Conservation (phyloP, 2,329 filamentous ascomycete species). For the Coniochaeta sp. region DNA sequence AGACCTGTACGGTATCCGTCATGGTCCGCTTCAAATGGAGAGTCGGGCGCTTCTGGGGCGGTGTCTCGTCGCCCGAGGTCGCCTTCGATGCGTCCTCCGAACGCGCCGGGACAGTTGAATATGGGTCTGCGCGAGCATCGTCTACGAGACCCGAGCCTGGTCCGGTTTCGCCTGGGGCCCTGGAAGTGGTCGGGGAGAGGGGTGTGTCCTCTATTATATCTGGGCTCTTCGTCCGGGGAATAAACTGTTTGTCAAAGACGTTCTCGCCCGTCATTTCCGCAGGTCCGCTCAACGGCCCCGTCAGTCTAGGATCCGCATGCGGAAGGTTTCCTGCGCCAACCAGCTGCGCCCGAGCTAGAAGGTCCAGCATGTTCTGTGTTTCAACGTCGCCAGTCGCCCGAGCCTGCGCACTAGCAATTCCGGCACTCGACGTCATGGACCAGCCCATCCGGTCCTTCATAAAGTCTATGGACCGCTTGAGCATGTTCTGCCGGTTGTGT, state of each 20-base stretch:
- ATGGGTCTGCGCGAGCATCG: not conserved
- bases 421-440: conserved; percentile 62
- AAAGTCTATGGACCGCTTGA: conserved; percentile 92
- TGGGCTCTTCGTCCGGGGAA: conserved; percentile 44
- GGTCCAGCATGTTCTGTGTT: conserved; percentile 82
- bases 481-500: conserved; percentile 83
- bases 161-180: conserved; percentile 7
- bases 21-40: conserved; percentile 73
- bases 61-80: conserved; percentile 24
- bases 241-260: conserved; percentile 78
- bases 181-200: conserved; percentile 23
- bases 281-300: conserved; percentile 73
- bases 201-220: conserved; percentile 33
- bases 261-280: conserved; percentile 67
- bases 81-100: not conserved
- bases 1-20: conserved; percentile 72
- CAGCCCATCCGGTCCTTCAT: conserved; percentile 89
- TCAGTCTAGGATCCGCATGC: conserved; percentile 32
- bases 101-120: no score
- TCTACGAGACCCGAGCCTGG: not conserved
- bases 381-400: conserved; percentile 77
- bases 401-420: conserved; percentile 76
- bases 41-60: conserved; percentile 53
- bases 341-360: conserved; percentile 74
- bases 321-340: conserved; percentile 61